phyloP scores from a whole-genome alignment of 2,329 filamentous ascomycete species.

The Aureobasidium pullulans region DNA sequence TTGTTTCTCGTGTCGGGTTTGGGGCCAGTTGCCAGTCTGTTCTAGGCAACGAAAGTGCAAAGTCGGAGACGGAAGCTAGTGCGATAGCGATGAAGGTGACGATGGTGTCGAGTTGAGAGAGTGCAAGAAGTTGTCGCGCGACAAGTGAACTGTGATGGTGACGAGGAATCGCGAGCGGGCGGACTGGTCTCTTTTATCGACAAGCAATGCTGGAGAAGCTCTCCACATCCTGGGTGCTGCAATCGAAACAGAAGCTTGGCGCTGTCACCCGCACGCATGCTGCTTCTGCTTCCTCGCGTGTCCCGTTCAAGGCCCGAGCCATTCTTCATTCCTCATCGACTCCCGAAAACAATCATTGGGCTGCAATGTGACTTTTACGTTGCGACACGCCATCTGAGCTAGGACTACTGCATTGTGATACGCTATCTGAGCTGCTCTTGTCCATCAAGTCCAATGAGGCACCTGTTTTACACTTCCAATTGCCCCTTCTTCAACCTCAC shows the following conservation, averaged over 20 bases:
- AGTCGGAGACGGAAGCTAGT: not conserved
- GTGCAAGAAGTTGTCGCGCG: not conserved
- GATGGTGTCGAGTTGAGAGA: not conserved
- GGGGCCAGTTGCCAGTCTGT: not conserved
- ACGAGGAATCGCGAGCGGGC: not conserved
- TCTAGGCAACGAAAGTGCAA: not conserved
- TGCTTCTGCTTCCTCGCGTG: not conserved
- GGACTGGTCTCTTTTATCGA: not conserved
- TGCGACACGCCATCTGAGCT: not conserved
- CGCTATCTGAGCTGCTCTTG: not conserved
- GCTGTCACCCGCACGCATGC: not conserved
- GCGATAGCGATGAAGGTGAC: not conserved
- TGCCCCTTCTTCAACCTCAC: slow-evolving; percentile 16
- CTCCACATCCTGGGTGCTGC: not conserved
- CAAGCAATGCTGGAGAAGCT: not conserved
- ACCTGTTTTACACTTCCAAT: slow-evolving; percentile 23
- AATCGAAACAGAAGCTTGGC: not conserved
- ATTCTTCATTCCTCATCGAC: not conserved
- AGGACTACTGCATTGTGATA: not conserved
- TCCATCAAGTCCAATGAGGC: slow-evolving; percentile 21
- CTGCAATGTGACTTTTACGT: not conserved
- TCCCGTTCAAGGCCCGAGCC: not conserved
- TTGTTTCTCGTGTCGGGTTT: not conserved
- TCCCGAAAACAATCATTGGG: not conserved
- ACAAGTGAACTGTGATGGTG: not conserved